Base-by-base conservation (phyloP, 169 alveolate species). In the Cryptosporidium andersoni region DNA sequence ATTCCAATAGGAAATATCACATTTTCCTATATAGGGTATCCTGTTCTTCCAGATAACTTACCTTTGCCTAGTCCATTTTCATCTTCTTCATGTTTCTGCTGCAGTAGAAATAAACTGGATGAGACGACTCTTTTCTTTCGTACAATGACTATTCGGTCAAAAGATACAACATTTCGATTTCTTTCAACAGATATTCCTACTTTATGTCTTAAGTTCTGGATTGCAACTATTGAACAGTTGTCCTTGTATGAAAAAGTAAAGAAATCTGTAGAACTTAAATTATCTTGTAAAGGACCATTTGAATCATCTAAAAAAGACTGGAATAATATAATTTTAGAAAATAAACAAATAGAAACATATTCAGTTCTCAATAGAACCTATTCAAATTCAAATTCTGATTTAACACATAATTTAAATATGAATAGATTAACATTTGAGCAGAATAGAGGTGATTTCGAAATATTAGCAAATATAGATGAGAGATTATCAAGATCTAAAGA, bases 201-300 rank as follows among this genome's bases (percentile, higher is more conserved):
- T 14, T 74, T 74, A 47, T 74, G 85, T 47, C 51, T 74, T 16
- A 74, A 74, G 34, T 58, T 43, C 12, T 74, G 85, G 85, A 66
- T 58, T 56, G 68, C 85, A 14, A 62, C 51, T 37, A 74, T 74
- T 58, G 60, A 49, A 45, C 85, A 74, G 51, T 74, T 74, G 40
- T 25, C 25, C 25, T 25, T 25, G 25, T 25, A 25, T 25, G 25
- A 25, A 25, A 25, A 25, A 25, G 25, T 25, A 25, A 25, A 25
- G 25, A 25, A 25, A 25, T 25, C 25, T 25, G 51, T 74, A 3
- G 85, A 74, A 25, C 60, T 48, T 2, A 74, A 58, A 49, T 56
- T 74, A 25, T 39, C 56, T 8, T 68, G 60, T 39, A 36, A 58
- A n/a, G 14, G 25, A 42, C 36, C 49, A 8, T 39, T n/a, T 36